Evolutionary conservation across 108 stramenopile species (phyloP), one percentile per base, ranked within the genome.

Genomic region (Mayamaea pseudoterrestris): DNA sequence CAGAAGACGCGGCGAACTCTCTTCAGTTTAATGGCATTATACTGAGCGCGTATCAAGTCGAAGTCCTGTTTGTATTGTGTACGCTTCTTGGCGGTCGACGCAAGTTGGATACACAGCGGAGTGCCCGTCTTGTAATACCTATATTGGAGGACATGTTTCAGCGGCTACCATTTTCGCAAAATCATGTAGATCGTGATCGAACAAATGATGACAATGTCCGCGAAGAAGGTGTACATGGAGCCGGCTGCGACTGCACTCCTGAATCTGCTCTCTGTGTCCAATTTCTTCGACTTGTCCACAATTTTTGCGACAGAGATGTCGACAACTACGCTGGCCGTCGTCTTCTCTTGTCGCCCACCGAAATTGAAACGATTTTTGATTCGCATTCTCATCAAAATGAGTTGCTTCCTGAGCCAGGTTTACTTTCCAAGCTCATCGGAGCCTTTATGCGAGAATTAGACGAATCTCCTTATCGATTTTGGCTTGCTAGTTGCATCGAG

Each of bases 401-500:
- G 12, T 11, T 8, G 12, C 1, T 55, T 40, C 16, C n/a, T 39
- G 12, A 41, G 41, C 60, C 57, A 5, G 85, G 87, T 1, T 66
- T 90, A 17, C 44, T 90, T 9, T 73, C 70, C 35, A 84, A 86
- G 49, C 66, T 92, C 34, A 58, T 77, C 11, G 35, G 55, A 5
- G 77, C 74, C 6, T 71, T 89, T 35, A 61, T 76, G 50, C 31
- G 57, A 9, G 88, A 93, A 36, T 51, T 66, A 17, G 68, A 76
- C 21, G 83, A 90, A 24, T 85, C 83, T 17, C 74, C 69, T 18
- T 90, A 94, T 52, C 62, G 81, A 25, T 94, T 90, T 61, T 94
- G 93, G 93, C 53, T 94, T 20, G 78, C 88, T 5, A 78, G 76
- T 57, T 88, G 85, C 54, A 57, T 85, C 14, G 93, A 94, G 58